Evolutionary conservation across 1,139 yeast genomes (phyloP).

Genomic region (Taphrina wiesneri): DNA sequence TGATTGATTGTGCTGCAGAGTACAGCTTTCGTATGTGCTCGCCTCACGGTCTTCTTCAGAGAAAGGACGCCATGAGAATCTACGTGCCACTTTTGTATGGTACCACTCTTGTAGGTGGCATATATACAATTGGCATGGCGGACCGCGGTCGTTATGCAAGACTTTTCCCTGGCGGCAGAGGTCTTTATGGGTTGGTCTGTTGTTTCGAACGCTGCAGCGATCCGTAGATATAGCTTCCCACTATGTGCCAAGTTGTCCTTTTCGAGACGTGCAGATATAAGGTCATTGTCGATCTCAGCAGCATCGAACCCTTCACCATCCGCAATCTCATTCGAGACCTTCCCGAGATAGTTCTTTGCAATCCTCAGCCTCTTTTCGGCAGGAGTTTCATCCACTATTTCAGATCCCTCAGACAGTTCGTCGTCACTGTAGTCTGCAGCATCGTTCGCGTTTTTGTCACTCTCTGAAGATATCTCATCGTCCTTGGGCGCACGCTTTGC

Average conservation of each 20-base stretch:
- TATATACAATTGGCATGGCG: conserved; percentile 61
- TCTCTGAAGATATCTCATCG: conserved; percentile 19
- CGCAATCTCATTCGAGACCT: conserved; percentile 61
- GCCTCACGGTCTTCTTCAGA: conserved; percentile 49
- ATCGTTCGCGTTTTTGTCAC: conserved; percentile 36
- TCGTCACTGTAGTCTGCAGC: conserved; percentile 42
- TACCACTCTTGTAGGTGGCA: conserved; percentile 81
- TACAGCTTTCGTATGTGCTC: conserved; percentile 69
- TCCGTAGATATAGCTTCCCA: conserved; percentile 32
- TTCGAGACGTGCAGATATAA: conserved; percentile 73
- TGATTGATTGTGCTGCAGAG: conserved; percentile 79
- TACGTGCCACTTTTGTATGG: conserved; percentile 68
- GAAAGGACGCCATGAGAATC: conserved; percentile 55
- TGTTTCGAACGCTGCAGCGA: conserved; percentile 1
- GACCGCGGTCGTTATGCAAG: conserved; percentile 45
- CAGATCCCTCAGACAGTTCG: conserved; percentile 57
- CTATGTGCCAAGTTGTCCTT: conserved; percentile 61
- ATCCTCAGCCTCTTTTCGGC: conserved; percentile 92
- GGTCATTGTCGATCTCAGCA: conserved; percentile 85
- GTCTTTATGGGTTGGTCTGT: neutral
- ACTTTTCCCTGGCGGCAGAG: conserved; percentile 53
- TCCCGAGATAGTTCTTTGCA: conserved; percentile 88
- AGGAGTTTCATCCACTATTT: conserved; percentile 71
- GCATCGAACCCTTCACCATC: conserved; percentile 77
- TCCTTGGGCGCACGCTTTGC: conserved; percentile 30